Base-by-base conservation (phyloP, 2,329 filamentous ascomycete genomes). In the Camillea tinctor region DNA sequence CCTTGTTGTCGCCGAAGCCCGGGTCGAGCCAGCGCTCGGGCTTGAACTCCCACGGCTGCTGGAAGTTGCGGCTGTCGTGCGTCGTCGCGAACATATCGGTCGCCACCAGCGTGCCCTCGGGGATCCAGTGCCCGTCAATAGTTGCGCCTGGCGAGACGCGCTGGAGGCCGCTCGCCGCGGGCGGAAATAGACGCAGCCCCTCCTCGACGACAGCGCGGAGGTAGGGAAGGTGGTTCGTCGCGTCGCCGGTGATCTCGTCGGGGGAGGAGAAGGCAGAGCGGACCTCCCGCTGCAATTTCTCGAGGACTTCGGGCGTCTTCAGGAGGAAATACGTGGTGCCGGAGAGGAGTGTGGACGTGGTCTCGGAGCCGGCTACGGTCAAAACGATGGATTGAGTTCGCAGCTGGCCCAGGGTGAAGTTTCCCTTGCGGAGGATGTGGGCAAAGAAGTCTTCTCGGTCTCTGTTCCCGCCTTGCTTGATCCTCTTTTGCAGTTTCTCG, bases 331-430 rank as follows among this genome's bases (percentile, higher is more conserved):
- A 82, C 0, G 71, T 68, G 58, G 71, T 62, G 60, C 75, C 64
- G 57, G 72, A 64, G 3, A 82, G 69, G 0, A 76, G 68, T 0
- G 79, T 80, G 0, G 81, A 78, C 0, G 79, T 80, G 2, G 81
- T 83, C 65, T 83, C 81, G 1, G 76, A 77, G 2, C 81, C 80
- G 7, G 80, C 80, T 7, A 78, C 66, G 49, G 82, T 68, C 4
- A 76, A 64, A 3, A 70, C 62, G 15, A 61, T 66, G 17, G 71
- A 67, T 60, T 74, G 66, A 51, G 68, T 65, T 21, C 69, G 66
- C 63, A 71, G 67, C 4, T 70, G 61, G 19, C 63, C 62, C 23
- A 62, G 63, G 26, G 69, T 54, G 57, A 74, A 64, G 13, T 52
- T 61, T 5, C 57, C 49, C 22, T 52, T 64, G 22, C 50, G 52